Base-by-base conservation (phyloP, 805 yeast species). In the Metschnikowia matae region DNA sequence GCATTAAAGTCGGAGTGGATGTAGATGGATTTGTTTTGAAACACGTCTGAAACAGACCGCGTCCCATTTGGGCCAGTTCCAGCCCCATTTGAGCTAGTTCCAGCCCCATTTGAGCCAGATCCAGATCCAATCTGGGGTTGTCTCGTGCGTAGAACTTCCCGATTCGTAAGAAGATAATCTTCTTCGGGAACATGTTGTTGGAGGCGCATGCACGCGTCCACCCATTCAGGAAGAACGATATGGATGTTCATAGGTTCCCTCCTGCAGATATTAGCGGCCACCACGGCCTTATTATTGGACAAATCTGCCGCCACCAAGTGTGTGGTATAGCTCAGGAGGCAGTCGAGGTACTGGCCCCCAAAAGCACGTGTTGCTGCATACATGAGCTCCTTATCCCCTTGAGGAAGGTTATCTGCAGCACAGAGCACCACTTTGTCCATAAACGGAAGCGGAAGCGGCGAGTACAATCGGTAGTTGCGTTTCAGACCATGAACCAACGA, bases 221-320 rank as follows among this genome's bases (percentile, higher is more conserved):
- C 66, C 97, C 96, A 92, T 18, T 82, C 80, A 0, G 96, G 95
- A 3, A 78, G 71, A 3, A 91, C 94, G 14, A 84, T 75, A 44
- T 78, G 74, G 34, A 86, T 83, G 34, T 71, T 64, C 35, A 71
- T 64, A 4, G 63, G 63, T 20, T 48, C 53, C n/a, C 50, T 54
- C 14, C 52, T 57, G 35, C 53, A 48, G 31, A 69, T 60, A 43
- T 77, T 67, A 2, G 74, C 70, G 0, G 87, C 89, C 23, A 79
- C 72, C 36, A 81, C 73, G 43, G 84, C 79, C 51, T 82, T 82
- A 48, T 82, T 87, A 48, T 81, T 79, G 3, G 79, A 65, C 34
- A 68, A 62, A 54, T 79, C 80, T 4, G 66, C 61, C 0, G 92
- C 79, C 18, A 92, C 70, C 34, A 89, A 74, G 71, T 92, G 97